A percentile compares a stretch with the other conserved stretches of the same genome.
Evolutionary conservation across 306 rosid genomes (phyloP).

Genomic region (Arachis stenosperma): DNA sequence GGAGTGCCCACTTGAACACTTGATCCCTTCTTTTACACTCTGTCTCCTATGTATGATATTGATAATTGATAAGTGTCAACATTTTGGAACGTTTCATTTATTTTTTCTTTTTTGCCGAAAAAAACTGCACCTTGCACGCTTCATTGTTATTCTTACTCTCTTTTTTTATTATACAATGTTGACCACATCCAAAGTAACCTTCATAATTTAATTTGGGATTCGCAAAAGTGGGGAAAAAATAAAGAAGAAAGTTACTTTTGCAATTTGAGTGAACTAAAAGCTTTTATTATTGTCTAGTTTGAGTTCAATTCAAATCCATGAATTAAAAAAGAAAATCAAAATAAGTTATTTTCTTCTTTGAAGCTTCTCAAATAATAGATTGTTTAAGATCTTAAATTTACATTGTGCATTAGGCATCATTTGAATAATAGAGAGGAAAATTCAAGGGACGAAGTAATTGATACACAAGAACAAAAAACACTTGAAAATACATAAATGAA

Average conservation of each 20-base stretch:
- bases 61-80: slow-evolving; percentile 39
- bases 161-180: slow-evolving; percentile 39
- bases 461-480: too few species aligned
- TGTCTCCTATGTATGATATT: slow-evolving; percentile 39
- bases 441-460: neutral
- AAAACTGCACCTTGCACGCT: slow-evolving; percentile 49
- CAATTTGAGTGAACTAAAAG: slow-evolving; percentile 17
- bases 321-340: neutral
- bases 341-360: neutral
- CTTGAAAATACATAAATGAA: too few species aligned
- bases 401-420: neutral
- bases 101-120: slow-evolving; percentile 50
- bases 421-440: slow-evolving; percentile 13
- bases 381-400: slow-evolving; percentile 3
- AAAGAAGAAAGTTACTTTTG: slow-evolving; percentile 31
- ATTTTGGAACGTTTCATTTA: slow-evolving; percentile 41
- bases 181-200: slow-evolving; percentile 39
- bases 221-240: slow-evolving; percentile 30
- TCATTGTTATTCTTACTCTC: slow-evolving; percentile 25
- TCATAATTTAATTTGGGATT: slow-evolving; percentile 11
- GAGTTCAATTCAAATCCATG: slow-evolving; percentile 29
- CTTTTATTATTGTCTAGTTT: slow-evolving; percentile 20
- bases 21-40: slow-evolving; percentile 62
- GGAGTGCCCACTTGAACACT: slow-evolving; percentile 50
- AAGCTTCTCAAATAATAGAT: slow-evolving; percentile 11